These are phyloP conservation scores for Blastobotrys petasosporus DNA, from an alignment of 1,139 yeast genomes.

Conservation along the genomic window DNA sequence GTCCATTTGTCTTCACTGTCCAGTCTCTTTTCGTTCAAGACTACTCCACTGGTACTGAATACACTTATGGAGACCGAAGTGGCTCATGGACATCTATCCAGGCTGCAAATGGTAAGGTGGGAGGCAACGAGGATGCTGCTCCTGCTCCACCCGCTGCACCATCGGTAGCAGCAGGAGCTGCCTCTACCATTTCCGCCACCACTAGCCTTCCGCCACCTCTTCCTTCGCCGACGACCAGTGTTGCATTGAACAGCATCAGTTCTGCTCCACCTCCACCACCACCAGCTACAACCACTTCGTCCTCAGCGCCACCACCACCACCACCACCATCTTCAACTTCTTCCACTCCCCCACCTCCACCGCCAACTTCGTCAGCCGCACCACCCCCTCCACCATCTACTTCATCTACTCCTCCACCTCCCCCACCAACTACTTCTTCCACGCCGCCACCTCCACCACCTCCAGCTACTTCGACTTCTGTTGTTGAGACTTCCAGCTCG, in stretches of 20 bases:
- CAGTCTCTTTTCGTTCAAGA: slow-evolving; percentile 58
- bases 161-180: slow-evolving; percentile 10
- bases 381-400: not conserved
- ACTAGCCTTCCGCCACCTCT: not conserved
- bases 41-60: slow-evolving; percentile 70
- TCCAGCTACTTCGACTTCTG: not conserved
- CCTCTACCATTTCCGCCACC: slow-evolving; percentile 7
- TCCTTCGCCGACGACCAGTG: not conserved
- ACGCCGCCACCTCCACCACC: not conserved
- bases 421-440: not conserved
- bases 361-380: not conserved
- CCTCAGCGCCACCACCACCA: not conserved
- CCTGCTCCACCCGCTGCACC: not conserved
- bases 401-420: not conserved
- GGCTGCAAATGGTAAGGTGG: slow-evolving; percentile 55
- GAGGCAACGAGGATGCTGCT: slow-evolving; percentile 46
- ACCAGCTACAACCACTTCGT: not conserved
- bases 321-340: not conserved
- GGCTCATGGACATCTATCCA: slow-evolving; percentile 66
- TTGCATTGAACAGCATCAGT: not conserved
- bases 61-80: slow-evolving; percentile 54
- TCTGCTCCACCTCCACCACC: not conserved
- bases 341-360: not conserved
- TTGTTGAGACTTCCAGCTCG: not conserved
- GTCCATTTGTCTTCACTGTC: slow-evolving; percentile 65